A percentile compares a stretch with the other conserved stretches of the same genome.
These are phyloP conservation scores for Aureobasidium pullulans DNA, from an alignment of 2,329 filamentous ascomycete genomes.

Conservation along the genomic window DNA sequence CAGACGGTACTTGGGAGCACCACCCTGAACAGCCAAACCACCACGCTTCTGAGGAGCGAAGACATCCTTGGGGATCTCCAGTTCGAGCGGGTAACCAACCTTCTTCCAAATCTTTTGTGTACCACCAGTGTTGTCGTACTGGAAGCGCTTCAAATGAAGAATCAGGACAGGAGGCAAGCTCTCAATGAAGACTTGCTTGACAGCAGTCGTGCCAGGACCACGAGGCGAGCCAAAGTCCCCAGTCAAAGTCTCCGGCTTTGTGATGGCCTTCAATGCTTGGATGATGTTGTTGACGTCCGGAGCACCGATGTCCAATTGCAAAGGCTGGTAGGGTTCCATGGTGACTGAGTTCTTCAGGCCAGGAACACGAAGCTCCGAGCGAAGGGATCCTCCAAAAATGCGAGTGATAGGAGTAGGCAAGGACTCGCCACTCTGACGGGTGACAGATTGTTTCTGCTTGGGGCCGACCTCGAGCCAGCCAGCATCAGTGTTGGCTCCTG, in stretches of 20 bases:
- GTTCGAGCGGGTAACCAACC: conserved; percentile 85
- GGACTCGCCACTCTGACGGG: conserved; percentile 65
- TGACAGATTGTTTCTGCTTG: conserved; percentile 80
- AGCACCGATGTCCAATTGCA: conserved; percentile 90
- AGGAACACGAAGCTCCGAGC: conserved; percentile 81
- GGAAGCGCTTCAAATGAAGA: conserved; percentile 92
- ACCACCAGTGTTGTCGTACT: conserved; percentile 80
- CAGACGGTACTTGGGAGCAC: conserved; percentile 74
- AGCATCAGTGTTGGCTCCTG: conserved; percentile 42
- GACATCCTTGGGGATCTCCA: conserved; percentile 87
- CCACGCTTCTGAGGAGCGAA: conserved; percentile 70
- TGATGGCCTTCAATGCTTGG: conserved; percentile 80
- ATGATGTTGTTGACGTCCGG: conserved; percentile 82
- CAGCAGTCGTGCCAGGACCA: conserved; percentile 68
- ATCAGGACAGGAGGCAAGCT: conserved; percentile 85
- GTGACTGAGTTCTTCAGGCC: conserved; percentile 88
- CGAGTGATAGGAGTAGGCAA: conserved; percentile 74
- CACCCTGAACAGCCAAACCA: conserved; percentile 56
- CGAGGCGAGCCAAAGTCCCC: conserved; percentile 76
- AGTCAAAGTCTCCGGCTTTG: conserved; percentile 74
- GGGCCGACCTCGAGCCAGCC: conserved; percentile 95
- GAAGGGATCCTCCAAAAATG: conserved; percentile 86
- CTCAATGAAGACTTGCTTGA: conserved; percentile 93
- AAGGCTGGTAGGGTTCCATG: conserved; percentile 83
- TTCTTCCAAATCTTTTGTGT: conserved; percentile 99